Percentiles rank a stretch among this genome's conserved stretches.
phyloP scores from a whole-genome alignment of 148 eudicot species.

The Amaranthus hypochondriacus region DNA sequence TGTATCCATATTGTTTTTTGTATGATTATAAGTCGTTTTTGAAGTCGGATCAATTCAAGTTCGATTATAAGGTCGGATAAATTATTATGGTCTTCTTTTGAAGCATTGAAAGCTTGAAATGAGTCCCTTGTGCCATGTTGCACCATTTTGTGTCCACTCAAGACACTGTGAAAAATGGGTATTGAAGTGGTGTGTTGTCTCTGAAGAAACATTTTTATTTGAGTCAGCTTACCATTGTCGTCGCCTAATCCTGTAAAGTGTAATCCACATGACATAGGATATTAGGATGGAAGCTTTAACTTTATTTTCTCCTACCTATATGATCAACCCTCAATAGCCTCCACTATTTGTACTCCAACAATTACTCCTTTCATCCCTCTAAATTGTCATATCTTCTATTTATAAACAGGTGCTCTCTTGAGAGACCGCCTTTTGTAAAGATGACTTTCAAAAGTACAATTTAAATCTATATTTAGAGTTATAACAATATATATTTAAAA shows the following conservation, averaged over 20 bases:
- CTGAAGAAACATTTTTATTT: slow-evolving; percentile 15
- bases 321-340: slow-evolving; percentile 13
- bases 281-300: background rate
- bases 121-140: background rate
- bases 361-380: too few species aligned
- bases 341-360: too few species aligned
- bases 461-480: too few species aligned
- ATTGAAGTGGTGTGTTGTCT: slow-evolving; percentile 4
- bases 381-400: too few species aligned
- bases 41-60: too few species aligned
- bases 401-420: too few species aligned
- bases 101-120: slow-evolving; percentile 15
- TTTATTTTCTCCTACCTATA: background rate
- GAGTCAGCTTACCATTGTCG: slow-evolving; percentile 9
- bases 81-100: slow-evolving; percentile 7
- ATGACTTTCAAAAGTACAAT: too few species aligned
- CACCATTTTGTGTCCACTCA: slow-evolving; percentile 9
- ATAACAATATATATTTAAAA: too few species aligned
- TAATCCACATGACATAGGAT: background rate
- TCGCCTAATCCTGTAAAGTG: background rate
- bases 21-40: too few species aligned
- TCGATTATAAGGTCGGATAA: background rate
- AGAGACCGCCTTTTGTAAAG: too few species aligned
- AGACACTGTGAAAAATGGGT: slow-evolving; percentile 18
- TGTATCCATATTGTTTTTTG: too few species aligned